Evolutionary conservation across 441 rosid genomes (phyloP), one percentile per base, ranked within the genome.

Genomic region (Capsella rubella): DNA sequence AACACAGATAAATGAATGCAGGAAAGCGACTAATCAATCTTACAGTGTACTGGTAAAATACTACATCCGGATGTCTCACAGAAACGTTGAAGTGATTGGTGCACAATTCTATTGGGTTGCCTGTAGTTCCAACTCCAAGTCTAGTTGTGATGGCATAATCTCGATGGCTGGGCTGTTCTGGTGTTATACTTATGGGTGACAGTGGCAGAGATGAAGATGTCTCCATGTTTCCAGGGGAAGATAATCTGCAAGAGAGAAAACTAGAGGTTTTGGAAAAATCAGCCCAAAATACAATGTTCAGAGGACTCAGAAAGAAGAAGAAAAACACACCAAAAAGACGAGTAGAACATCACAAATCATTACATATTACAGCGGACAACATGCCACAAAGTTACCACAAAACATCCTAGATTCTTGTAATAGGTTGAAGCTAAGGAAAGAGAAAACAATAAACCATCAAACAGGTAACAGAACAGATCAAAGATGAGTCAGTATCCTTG

Each of bases 1-100:
- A 25, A 25, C 25, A 64, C 61, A 51, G 60, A 21, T 42, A 34
- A 47, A 76, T 63, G 62, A 66, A 57, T 49, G 37, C 12, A 63
- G 50, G 69, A 57, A 13, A 68, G 52, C 69, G 46, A 45, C 72
- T 1, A 61, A 65, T 16, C 25, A 12, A 78, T 73, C 95, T 77
- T 88, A 95, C 99, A 76, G 64, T 83, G 73, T 95, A 95, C 62
- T 92, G 97, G 84, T 88, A 86, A 76, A 92, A 92, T 37, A 87
- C 85, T 28, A 83, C 87, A 84, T 91, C 87, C 39, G 82, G 82
- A 56, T 56, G 64, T 58, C 71, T 69, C 49, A 92, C 78, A 27
- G 87, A 72, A 62, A 82, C 98, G 82, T 85, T 81, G 63, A 80
- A 95, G 83, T 92, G 96, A 79, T 95, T 95, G 57, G 88, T 49